A percentile compares a stretch with the other conserved stretches of the same genome.
Evolutionary conservation across 495 filamentous ascomycete genomes (phyloP).

Genomic region (Aspergillus affinis): DNA sequence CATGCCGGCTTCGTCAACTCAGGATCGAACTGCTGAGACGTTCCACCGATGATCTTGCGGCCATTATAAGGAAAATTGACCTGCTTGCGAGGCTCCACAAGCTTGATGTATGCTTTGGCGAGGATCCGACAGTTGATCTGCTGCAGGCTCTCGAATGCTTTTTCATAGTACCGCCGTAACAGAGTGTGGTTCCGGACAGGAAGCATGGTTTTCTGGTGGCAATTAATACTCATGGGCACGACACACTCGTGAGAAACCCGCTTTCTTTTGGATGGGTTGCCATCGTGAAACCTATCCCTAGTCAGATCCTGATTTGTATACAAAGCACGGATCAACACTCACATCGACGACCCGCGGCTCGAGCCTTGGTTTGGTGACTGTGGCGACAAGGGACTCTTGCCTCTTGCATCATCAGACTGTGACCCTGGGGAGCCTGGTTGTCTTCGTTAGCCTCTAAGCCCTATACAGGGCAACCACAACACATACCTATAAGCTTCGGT

Average conservation of each 20-base stretch:
- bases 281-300: conserved; percentile 6
- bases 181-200: conserved; percentile 52
- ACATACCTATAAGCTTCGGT: conserved; percentile 19
- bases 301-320: background rate
- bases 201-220: conserved; percentile 39
- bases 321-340: background rate
- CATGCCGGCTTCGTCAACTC: conserved; percentile 60
- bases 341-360: conserved; percentile 18
- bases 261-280: conserved; percentile 20
- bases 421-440: conserved; percentile 5
- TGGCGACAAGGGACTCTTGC: conserved; percentile 19
- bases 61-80: conserved; percentile 76
- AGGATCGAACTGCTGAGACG: conserved; percentile 37
- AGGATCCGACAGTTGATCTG: conserved; percentile 68
- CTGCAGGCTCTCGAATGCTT: conserved; percentile 65
- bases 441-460: background rate
- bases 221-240: conserved; percentile 30
- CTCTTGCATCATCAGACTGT: conserved; percentile 8
- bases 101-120: conserved; percentile 76
- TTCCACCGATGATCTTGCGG: conserved; percentile 40
- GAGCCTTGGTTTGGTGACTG: conserved; percentile 10
- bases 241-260: conserved; percentile 29
- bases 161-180: conserved; percentile 60
- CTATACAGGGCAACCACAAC: background rate
- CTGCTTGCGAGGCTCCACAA: conserved; percentile 83